Base-by-base conservation (phyloP, 805 yeast species). In the Zygoascus biomembranicola region DNA sequence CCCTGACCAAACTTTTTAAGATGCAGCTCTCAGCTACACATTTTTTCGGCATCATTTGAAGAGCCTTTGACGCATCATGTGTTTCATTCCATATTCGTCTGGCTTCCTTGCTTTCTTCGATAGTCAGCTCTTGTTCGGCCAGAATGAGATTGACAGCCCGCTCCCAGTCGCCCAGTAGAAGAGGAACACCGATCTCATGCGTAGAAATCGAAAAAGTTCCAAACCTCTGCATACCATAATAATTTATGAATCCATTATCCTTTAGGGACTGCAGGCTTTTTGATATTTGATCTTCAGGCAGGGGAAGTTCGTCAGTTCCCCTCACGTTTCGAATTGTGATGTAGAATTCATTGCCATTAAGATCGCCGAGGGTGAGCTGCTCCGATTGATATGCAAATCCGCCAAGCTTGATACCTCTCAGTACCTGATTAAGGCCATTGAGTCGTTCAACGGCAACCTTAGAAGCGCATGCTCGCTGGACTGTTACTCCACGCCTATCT, bases 161-260 rank as follows among this genome's bases (percentile, higher is more conserved):
- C 61, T 85, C 78, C 90, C 95, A 94, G 53, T 90, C 82, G 37
- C 79, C 80, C 49, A 80, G 75, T 49, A 94, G 71, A 28, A 92
- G 74, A 57, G 77, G 77, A 57, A 79, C 80, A 49, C 99, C 99
- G 52, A 90, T 75, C 32, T 77, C 78, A 68, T 94, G 97, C 0
- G 99, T 90, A 2, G 98, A 88, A 31, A 90, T 77, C 11, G 97
- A 87, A 64, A 89, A 92, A 0, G 99, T 90, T 31, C 99, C 99
- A 67, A 94, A 94, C 64, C 99, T 76, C 73, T 94, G 99, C 90
- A 94, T 85, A n/a, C 99, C 99, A 67, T 79, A 94, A 66, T 94
- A 94, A 68, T 94, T 94, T 58, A 94, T 85, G 63, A 88, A 94
- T 0, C 99, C 99, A 31, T 77, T 73, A 1, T 73, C 73, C 50